Base-by-base conservation (phyloP, 2,329 filamentous ascomycete species). In the Exophiala sp. region DNA sequence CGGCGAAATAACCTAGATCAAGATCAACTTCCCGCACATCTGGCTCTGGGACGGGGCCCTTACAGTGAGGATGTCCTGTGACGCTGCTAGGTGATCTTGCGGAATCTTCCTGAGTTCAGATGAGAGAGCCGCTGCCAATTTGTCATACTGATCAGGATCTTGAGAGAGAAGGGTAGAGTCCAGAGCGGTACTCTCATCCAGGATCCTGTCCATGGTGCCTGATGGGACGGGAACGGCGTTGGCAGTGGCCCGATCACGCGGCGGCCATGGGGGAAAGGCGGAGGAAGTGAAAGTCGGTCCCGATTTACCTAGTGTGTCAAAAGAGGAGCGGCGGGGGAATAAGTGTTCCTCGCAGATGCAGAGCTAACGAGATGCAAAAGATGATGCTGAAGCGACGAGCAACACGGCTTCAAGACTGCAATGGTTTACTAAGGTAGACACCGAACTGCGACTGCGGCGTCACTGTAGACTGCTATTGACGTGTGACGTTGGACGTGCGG, bases 1-100 rank as follows among this genome's bases (percentile, higher is more conserved):
- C 16, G 82, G 80, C 58, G 83, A 72, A 50, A 82, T 66, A 27
- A 73, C 58, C 65, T 73, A 44, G 14, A 19, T 11, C 10, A 18
- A 14, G 9, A 41, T 54, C 46, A 54, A 46, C 19, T 21, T 44
- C 8, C n/a, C 7, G 14, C 22, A 32, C 22, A 24, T 16, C 34
- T 18, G n/a, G n/a, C n/a, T n/a, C n/a, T 37, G 16, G 8, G 42
- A 29, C 18, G 66, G 57, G 29, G 62, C 54, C 59, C 63, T 50
- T 57, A 70, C 70, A 59, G 71, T 63, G 41, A 71, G 52, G 19
- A 48, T 32, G 6, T 46, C 39, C 24, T 35, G 50, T 11, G 50
- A 35, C 14, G 49, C 42, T 29, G 48, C 35, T 4, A 55, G 32
- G 14, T 55, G 48, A 18, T 55, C 41, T 10, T 37, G 8, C n/a